Percentiles rank a stretch among this genome's conserved stretches.
phyloP scores from a whole-genome alignment of 1,284 basidiomycete genomes.

The Phenoliferia sp. region DNA sequence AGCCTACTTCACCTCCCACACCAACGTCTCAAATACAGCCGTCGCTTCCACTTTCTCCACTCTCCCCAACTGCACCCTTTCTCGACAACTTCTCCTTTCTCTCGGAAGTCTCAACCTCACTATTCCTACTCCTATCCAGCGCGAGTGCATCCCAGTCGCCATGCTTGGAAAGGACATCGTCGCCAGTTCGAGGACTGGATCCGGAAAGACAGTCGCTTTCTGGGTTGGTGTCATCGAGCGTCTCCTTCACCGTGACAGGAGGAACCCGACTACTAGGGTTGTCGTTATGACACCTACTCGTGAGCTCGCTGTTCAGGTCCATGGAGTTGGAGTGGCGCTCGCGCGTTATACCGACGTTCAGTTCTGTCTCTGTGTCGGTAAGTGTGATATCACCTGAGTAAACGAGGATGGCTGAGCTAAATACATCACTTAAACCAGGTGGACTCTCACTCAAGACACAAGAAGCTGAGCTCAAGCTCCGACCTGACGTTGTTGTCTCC shows the following conservation, averaged over 20 bases:
- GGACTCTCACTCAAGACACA: slow-evolving; percentile 88
- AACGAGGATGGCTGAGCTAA: neutral
- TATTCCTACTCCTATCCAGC: slow-evolving; percentile 91
- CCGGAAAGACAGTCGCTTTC: slow-evolving; percentile 95
- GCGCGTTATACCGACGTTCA: slow-evolving; percentile 82
- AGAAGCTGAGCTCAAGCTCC: slow-evolving; percentile 72
- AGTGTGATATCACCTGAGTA: no score
- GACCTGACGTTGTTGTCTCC: slow-evolving; percentile 89
- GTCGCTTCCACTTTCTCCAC: slow-evolving; percentile 40
- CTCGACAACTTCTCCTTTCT: slow-evolving; percentile 80
- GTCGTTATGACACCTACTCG: slow-evolving; percentile 88
- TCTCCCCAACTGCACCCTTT: slow-evolving; percentile 81
- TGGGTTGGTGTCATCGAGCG: slow-evolving; percentile 90
- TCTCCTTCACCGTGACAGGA: slow-evolving; percentile 79
- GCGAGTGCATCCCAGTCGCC: slow-evolving; percentile 84
- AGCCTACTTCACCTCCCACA: slow-evolving; percentile 44
- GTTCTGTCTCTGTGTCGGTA: slow-evolving; percentile 82
- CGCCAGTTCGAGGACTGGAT: slow-evolving; percentile 89
- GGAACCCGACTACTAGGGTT: slow-evolving; percentile 80
- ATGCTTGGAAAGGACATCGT: slow-evolving; percentile 92
- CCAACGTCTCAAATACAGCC: slow-evolving; percentile 16
- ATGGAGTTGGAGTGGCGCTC: slow-evolving; percentile 79
- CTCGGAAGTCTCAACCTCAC: slow-evolving; percentile 74
- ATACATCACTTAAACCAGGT: no score
- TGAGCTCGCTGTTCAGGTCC: slow-evolving; percentile 91